These are phyloP conservation scores for Mycocentrospora acerina DNA, from an alignment of 2,329 filamentous ascomycete species.

Conservation along the genomic window DNA sequence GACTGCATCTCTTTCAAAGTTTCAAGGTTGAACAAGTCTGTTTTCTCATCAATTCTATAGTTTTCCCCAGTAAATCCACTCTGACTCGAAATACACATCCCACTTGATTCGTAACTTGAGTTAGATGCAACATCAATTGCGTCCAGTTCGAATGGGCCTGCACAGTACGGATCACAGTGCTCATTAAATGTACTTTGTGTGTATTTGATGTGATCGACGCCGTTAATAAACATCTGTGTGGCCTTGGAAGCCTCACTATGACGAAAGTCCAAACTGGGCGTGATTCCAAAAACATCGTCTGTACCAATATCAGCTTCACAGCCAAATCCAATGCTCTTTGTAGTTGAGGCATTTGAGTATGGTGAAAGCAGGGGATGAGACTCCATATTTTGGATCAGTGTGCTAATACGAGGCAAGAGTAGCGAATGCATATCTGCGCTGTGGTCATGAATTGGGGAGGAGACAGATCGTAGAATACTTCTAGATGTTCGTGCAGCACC, in stretches of 20 bases:
- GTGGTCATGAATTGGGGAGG: slow-evolving; percentile 7
- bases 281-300: slow-evolving; percentile 5
- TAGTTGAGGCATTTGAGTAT: background rate
- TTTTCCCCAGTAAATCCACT: background rate
- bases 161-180: background rate
- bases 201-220: background rate
- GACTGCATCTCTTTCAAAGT: slow-evolving; percentile 5
- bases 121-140: slow-evolving; percentile 5
- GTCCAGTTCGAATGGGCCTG: slow-evolving; percentile 7
- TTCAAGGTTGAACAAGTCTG: slow-evolving; percentile 1
- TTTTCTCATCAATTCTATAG: background rate
- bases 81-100: background rate
- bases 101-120: slow-evolving; percentile 2
- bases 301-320: background rate
- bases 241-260: background rate
- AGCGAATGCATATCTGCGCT: background rate
- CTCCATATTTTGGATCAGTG: background rate
- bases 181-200: background rate
- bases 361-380: background rate
- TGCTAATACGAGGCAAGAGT: background rate
- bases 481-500: slow-evolving; percentile 1
- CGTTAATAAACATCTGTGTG: background rate
- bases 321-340: background rate
- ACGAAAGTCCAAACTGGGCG: too few relatives aligned
- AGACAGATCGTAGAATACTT: slow-evolving; percentile 9